Base-by-base conservation (phyloP, 768 basidiomycete species). In the Lactarius psammicola region DNA sequence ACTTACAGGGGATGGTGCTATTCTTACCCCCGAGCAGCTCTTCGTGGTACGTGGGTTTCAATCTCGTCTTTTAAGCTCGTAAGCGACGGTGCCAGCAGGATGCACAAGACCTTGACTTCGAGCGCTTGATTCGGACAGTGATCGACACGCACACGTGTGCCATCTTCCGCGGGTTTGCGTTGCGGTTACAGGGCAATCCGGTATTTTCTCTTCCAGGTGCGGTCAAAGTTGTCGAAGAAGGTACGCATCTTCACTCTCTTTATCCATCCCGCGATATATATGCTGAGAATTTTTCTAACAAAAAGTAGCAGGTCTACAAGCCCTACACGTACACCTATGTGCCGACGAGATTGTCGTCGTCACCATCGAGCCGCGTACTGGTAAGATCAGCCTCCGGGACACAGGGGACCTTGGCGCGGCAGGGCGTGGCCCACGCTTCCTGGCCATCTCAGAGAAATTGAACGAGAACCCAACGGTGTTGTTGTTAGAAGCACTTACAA, bases 401-500 rank as follows among this genome's bases (percentile, higher is more conserved):
- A 89, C 87, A 2, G 92, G 92, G 8, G 89, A 90, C 71, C 83
- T 93, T 26, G 87, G 88, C 2, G 86, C 89, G 11, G 86, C 88
- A 33, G 86, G 87, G 28, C 82, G 90, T 38, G 89, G 84, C 1
- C 84, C 84, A n/a, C 82, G 84, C 34, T 90, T 92, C 72, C 78
- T 81, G 5, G 70, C 75, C 6, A 74, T 87, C 49, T 83, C 86
- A 0, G 84, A 86, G 10, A 81, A 78, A 64, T 73, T 95, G 63
- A 95, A 94, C 64, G 85, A 90, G 42, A 84, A 84, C 64, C 93
- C 92, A 17, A 75, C 75, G 11, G 72, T 82, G 56, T 74, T 95
- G 38, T 75, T 84, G 36, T 75, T 84, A 23, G 82, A 83, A 9
- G 82, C 82, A 1, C 73, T 95, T 33, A 78, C 84, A 42, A 77